phyloP scores from a whole-genome alignment of 176 grass and related monocot genomes.

The Hordeum vulgare region MorexV3_pseudomolecules_assembly NC_058521.1:50919528-50920027 shows the following conservation, averaged over 20 bases:
- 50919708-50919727: not conserved
- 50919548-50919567: not conserved
- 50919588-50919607: not conserved
- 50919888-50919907: conserved; percentile 93
- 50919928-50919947: conserved; percentile 51
- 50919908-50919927: conserved; percentile 75
- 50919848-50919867: conserved; percentile 77
- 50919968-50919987: conserved; percentile 17
- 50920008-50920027: conserved; percentile 29
- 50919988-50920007: conserved; percentile 25
- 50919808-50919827: conserved; percentile 51
- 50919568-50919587: not conserved
- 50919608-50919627: not conserved
- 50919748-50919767: conserved; percentile 27
- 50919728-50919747: conserved; percentile 6
- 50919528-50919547: not conserved
- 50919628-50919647: not conserved
- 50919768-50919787: not conserved
- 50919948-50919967: conserved; percentile 39
- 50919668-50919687: not conserved
- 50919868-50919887: conserved; percentile 70
- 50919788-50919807: conserved; percentile 33
- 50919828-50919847: conserved; percentile 94
- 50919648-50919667: not conserved
- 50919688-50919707: not conserved